Conservation (phyloP, 352 stramenopile species). For the Poterioochromonas sp. region DNA sequence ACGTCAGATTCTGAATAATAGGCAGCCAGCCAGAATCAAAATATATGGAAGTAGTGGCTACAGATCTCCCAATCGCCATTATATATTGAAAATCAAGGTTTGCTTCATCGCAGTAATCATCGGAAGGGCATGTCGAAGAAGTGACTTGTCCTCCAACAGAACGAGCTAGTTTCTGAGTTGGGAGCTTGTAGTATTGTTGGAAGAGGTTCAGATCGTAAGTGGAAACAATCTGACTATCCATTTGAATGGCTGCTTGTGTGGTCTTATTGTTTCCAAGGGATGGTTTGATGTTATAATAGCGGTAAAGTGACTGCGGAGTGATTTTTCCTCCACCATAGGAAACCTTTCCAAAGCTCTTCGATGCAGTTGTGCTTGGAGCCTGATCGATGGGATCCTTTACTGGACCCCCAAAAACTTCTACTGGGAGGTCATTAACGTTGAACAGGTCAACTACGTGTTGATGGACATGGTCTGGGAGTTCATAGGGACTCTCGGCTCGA, state of each 20-base stretch:
- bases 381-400: not conserved
- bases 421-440: not conserved
- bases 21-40: slow-evolving; percentile 48
- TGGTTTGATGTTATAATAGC: not conserved
- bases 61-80: slow-evolving; percentile 62
- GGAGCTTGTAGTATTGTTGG: not conserved
- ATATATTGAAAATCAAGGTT: slow-evolving; percentile 80
- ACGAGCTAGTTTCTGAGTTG: not conserved
- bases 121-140: not conserved
- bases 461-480: not conserved
- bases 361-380: not conserved
- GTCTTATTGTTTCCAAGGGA: not conserved
- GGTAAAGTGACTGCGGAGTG: not conserved
- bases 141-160: not conserved
- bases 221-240: not conserved
- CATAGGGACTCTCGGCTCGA: not conserved
- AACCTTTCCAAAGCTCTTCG: not conserved
- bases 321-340: too few relatives aligned
- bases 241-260: not conserved
- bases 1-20: not conserved
- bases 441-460: not conserved
- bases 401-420: not conserved
- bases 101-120: slow-evolving; percentile 50
- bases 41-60: slow-evolving; percentile 71
- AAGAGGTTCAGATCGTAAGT: not conserved